A percentile compares a stretch with the other conserved stretches of the same genome.
These are phyloP conservation scores for Monascus ruber DNA, from an alignment of 2,329 filamentous ascomycete species.

Conservation along the genomic window DNA sequence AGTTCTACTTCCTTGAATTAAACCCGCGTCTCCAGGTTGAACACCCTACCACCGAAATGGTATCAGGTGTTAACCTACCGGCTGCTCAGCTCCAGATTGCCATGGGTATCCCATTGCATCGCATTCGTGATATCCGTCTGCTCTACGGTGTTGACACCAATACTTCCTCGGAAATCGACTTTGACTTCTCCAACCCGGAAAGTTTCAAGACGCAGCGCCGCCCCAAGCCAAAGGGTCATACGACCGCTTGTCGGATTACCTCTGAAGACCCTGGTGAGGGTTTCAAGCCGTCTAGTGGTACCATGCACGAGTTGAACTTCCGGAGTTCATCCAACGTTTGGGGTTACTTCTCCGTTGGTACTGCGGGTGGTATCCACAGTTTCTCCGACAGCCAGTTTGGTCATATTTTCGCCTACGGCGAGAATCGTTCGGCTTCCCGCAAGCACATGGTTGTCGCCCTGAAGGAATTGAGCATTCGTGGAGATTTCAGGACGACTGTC, in stretches of 20 bases:
- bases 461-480: constrained; percentile 98
- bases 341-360: constrained; percentile 99
- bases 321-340: constrained; percentile 96
- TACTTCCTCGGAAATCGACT: constrained; percentile 78
- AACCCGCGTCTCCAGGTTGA: constrained; percentile 99
- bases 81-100: constrained; percentile 97
- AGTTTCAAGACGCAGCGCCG: constrained; percentile 77
- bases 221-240: constrained; percentile 90
- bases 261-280: constrained; percentile 98
- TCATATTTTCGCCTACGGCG: constrained; percentile 97
- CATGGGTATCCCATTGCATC: constrained; percentile 93
- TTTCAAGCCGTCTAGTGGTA: constrained; percentile 98
- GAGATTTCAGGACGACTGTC: constrained; percentile 96
- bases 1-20: constrained; percentile 98
- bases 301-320: constrained; percentile 99
- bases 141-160: constrained; percentile 93
- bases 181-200: constrained; percentile 81
- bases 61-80: constrained; percentile 91
- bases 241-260: constrained; percentile 96
- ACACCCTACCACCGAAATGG: constrained; percentile 99
- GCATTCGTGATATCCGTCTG: constrained; percentile 90
- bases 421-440: constrained; percentile 88
- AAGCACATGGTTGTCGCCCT: constrained; percentile 99
- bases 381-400: constrained; percentile 99
- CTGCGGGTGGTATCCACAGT: constrained; percentile 92